Conservation (phyloP, 768 basidiomycete species). For the Collybia sordida region DNA sequence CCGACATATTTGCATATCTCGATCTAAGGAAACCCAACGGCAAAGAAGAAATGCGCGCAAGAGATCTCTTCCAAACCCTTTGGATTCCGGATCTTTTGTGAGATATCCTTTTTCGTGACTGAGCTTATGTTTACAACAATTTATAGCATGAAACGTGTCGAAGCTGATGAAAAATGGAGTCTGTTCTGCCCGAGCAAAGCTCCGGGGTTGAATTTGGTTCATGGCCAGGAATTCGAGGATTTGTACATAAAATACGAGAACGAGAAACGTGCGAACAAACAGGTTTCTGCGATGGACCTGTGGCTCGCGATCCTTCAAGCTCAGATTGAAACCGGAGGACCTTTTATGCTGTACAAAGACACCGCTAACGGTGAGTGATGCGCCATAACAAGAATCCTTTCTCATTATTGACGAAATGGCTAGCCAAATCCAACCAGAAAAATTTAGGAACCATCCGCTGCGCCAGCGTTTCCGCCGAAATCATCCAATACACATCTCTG, state of each 20-base stretch:
- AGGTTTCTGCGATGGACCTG: slow-evolving; percentile 91
- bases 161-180: slow-evolving; percentile 86
- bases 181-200: slow-evolving; percentile 98
- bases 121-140: not conserved
- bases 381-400: not conserved
- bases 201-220: slow-evolving; percentile 82
- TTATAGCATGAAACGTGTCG: slow-evolving; percentile 92
- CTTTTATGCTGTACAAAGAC: slow-evolving; percentile 99
- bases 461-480: slow-evolving; percentile 97
- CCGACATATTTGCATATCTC: slow-evolving; percentile 95
- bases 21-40: slow-evolving; percentile 98
- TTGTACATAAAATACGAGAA: slow-evolving; percentile 86
- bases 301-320: slow-evolving; percentile 97
- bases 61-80: slow-evolving; percentile 96
- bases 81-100: slow-evolving; percentile 98
- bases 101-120: slow-evolving; percentile 24
- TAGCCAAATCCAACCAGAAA: slow-evolving; percentile 97
- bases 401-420: not conserved
- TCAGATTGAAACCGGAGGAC: slow-evolving; percentile 96
- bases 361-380: slow-evolving; percentile 75
- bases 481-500: slow-evolving; percentile 96
- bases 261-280: slow-evolving; percentile 85
- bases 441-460: slow-evolving; percentile 99
- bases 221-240: slow-evolving; percentile 86
- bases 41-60: slow-evolving; percentile 94